Percentiles rank a stretch among this genome's conserved stretches.
Evolutionary conservation across 345 rosid species (phyloP).

Genomic region (Murraya paniculata): DNA sequence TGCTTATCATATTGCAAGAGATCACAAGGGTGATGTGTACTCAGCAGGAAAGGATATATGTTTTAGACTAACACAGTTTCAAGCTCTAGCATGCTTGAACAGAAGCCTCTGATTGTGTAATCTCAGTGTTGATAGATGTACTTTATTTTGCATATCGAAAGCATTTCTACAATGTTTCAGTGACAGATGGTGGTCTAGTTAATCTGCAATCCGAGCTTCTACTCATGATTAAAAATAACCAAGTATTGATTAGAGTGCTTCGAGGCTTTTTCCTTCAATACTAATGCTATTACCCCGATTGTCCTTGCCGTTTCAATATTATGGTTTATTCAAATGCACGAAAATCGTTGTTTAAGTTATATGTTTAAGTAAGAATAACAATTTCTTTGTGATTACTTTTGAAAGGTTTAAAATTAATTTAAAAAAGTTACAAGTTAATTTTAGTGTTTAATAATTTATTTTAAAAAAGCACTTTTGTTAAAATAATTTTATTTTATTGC

Average conservation of each 20-base stretch:
- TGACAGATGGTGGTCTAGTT: background rate
- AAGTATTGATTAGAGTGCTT: background rate
- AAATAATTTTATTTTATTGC: too few relatives aligned
- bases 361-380: too few relatives aligned
- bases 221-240: background rate
- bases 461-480: too few relatives aligned
- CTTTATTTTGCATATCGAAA: background rate
- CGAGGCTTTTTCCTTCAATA: background rate
- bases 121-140: background rate
- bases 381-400: too few relatives aligned
- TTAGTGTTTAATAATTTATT: too few relatives aligned
- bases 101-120: background rate
- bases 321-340: background rate
- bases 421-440: too few relatives aligned
- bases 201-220: background rate
- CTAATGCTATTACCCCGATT: background rate
- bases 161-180: background rate
- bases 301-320: too few relatives aligned
- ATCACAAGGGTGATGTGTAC: background rate
- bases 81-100: background rate
- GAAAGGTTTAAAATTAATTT: too few relatives aligned
- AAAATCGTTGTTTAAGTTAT: background rate
- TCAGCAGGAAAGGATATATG: background rate
- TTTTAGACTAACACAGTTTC: background rate
- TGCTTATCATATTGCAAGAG: background rate